phyloP scores from a whole-genome alignment of 2,329 filamentous ascomycete species.

The Nemania abortiva region DNA sequence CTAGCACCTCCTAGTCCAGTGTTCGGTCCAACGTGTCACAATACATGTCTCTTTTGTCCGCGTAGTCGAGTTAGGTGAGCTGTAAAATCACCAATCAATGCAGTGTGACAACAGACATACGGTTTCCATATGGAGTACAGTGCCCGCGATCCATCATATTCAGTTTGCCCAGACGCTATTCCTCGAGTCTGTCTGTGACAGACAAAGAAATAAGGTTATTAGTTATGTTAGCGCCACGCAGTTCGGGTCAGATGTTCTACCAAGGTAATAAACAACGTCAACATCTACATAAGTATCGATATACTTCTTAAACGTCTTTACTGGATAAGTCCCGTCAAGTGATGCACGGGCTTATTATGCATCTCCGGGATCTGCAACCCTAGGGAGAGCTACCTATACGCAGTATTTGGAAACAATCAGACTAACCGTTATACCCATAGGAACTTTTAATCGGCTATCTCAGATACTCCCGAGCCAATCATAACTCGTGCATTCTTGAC shows the following conservation, averaged over 20 bases:
- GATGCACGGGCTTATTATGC: constrained; percentile 28
- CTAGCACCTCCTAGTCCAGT: background rate
- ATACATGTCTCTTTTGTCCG: constrained; percentile 28
- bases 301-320: background rate
- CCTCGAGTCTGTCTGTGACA: background rate
- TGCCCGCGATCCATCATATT: constrained; percentile 6
- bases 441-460: constrained; percentile 37
- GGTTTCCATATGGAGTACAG: constrained; percentile 16
- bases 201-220: constrained; percentile 36
- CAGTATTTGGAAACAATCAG: constrained; percentile 38
- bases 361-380: constrained; percentile 30
- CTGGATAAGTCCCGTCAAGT: constrained; percentile 16
- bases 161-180: background rate
- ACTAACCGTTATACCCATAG: constrained; percentile 31
- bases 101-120: constrained; percentile 23
- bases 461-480: constrained; percentile 39
- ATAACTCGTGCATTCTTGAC: constrained; percentile 13
- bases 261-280: background rate
- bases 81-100: constrained; percentile 23
- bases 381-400: constrained; percentile 28
- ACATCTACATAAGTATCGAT: constrained; percentile 2
- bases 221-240: constrained; percentile 25
- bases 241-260: background rate
- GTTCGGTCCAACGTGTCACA: constrained; percentile 35
- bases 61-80: constrained; percentile 20